These are phyloP conservation scores for Globisporangium apiculatum DNA, from an alignment of 352 stramenopile genomes.

Conservation along the genomic window DNA sequence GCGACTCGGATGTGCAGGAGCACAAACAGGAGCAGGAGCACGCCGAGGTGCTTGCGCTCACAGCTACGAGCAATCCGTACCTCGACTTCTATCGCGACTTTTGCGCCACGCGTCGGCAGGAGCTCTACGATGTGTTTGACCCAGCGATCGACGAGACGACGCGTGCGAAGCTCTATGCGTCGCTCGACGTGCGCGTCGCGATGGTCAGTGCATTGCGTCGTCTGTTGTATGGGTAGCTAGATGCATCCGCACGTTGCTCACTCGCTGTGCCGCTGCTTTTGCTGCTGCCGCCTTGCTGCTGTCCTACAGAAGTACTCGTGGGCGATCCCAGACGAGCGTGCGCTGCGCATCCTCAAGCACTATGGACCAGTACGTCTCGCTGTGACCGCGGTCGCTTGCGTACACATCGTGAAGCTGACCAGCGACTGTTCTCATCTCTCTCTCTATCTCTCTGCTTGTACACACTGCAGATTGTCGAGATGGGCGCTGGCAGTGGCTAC, in stretches of 20 bases:
- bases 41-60: conserved; percentile 35
- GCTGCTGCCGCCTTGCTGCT: conserved; percentile 1
- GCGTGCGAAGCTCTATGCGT: conserved; percentile 68
- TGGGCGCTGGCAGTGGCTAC: conserved; percentile 88
- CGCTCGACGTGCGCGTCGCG: conserved; percentile 69
- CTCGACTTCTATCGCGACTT: conserved; percentile 73
- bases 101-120: conserved; percentile 39
- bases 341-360: conserved; percentile 87
- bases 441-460: too few species aligned
- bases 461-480: conserved; percentile 70
- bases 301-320: conserved; percentile 82
- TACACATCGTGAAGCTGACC: too few species aligned
- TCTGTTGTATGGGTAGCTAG: too few species aligned
- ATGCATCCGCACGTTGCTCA: too few species aligned
- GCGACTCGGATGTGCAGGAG: conserved; percentile 1
- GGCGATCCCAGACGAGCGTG: conserved; percentile 86
- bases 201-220: conserved; percentile 36
- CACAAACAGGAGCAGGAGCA: conserved; percentile 12
- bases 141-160: conserved; percentile 21
- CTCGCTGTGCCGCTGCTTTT: neutral
- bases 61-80: conserved; percentile 71
- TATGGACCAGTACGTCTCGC: conserved; percentile 63
- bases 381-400: too few species aligned
- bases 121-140: conserved; percentile 72
- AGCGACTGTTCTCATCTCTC: neutral